Evolutionary conservation across 257 asterid genomes (phyloP).

Genomic region (Solanum pennellii): DNA sequence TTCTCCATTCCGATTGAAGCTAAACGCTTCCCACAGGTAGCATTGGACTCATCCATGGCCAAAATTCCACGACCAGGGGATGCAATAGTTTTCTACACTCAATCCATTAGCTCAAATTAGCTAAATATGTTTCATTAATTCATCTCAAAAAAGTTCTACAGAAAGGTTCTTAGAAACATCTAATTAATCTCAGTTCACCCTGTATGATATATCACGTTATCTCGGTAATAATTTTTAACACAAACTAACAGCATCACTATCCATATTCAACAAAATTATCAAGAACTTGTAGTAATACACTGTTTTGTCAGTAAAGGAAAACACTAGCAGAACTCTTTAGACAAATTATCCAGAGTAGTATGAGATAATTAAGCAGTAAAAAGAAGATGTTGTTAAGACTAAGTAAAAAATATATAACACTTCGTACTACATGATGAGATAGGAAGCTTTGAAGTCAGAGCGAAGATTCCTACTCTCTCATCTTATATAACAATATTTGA

Average conservation of each 20-base stretch:
- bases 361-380: neutral
- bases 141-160: neutral
- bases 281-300: neutral
- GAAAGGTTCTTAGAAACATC: neutral
- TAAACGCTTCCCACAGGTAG: slow-evolving; percentile 68
- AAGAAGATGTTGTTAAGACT: neutral
- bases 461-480: neutral
- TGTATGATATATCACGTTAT: neutral
- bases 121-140: neutral
- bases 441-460: neutral
- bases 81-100: slow-evolving; percentile 48
- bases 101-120: neutral
- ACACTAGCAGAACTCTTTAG: neutral
- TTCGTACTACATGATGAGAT: neutral
- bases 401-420: neutral
- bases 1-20: slow-evolving; percentile 64
- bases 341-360: neutral
- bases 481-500: neutral
- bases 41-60: slow-evolving; percentile 75
- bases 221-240: neutral
- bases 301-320: neutral
- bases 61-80: slow-evolving; percentile 72
- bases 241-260: neutral
- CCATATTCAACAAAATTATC: neutral
- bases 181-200: neutral